phyloP scores from a whole-genome alignment of 2,329 filamentous ascomycete genomes.

The Arthroderma sp. region DNA sequence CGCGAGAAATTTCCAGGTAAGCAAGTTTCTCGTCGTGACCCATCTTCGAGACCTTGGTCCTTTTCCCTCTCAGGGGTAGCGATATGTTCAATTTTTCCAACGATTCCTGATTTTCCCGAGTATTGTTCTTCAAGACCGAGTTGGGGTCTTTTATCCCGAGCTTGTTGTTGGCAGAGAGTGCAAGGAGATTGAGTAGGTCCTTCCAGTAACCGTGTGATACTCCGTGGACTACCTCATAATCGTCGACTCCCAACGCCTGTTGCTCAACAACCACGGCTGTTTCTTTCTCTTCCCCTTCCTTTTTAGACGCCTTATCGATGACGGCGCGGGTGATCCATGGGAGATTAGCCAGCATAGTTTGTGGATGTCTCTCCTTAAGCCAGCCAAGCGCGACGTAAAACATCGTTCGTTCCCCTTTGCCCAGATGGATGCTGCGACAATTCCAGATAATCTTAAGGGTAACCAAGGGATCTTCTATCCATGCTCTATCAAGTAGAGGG shows the following conservation, averaged over 20 bases:
- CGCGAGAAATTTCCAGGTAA: not conserved
- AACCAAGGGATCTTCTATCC: constrained; percentile 37
- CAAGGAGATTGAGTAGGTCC: constrained; percentile 47
- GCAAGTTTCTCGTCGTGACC: not conserved
- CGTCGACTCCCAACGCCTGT: constrained; percentile 21
- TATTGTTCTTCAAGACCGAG: constrained; percentile 30
- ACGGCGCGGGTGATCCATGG: constrained; percentile 45
- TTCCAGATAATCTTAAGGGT: constrained; percentile 52
- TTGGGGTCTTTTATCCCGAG: constrained; percentile 34
- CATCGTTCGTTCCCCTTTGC: constrained; percentile 39
- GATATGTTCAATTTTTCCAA: not conserved
- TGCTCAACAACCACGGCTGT: constrained; percentile 25
- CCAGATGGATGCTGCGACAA: constrained; percentile 48
- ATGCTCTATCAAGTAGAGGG: constrained; percentile 38
- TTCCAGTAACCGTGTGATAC: constrained; percentile 53
- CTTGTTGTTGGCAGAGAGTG: constrained; percentile 39
- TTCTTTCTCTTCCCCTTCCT: constrained; percentile 25
- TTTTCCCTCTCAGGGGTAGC: not conserved
- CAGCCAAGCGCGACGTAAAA: constrained; percentile 47
- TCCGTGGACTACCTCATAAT: constrained; percentile 38
- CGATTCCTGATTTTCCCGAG: not conserved
- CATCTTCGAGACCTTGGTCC: not conserved
- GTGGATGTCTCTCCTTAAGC: constrained; percentile 44
- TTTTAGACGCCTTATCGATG: constrained; percentile 43
- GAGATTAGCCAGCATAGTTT: constrained; percentile 44